Evolutionary conservation across 176 grass and related monocot species (phyloP).

Genomic region (Rhynchospora tenuis): DNA sequence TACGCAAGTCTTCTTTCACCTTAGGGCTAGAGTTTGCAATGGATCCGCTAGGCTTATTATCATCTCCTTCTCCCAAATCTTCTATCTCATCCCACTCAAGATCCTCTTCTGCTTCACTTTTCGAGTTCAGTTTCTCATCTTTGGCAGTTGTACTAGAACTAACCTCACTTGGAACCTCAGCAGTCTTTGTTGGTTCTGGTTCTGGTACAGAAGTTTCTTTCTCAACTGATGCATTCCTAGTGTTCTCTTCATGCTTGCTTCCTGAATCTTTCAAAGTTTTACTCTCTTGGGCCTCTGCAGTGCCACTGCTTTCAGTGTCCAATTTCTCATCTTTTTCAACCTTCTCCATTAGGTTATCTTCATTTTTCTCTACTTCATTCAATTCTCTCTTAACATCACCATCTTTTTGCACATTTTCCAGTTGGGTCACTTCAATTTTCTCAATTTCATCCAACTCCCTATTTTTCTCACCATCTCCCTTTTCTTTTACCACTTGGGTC

Average conservation of each 20-base stretch:
- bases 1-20: constrained; percentile 58
- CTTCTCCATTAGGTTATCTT: neutral
- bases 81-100: constrained; percentile 88
- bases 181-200: neutral
- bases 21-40: constrained; percentile 37
- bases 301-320: neutral
- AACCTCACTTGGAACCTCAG: constrained; percentile 5
- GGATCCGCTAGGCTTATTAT: constrained; percentile 31
- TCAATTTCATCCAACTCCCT: neutral
- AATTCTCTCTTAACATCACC: constrained; percentile 8
- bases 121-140: neutral
- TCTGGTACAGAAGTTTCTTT: neutral
- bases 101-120: constrained; percentile 20
- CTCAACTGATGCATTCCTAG: constrained; percentile 1
- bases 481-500: constrained; percentile 21
- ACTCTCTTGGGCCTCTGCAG: neutral
- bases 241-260: constrained; percentile 10
- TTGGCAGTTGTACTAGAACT: neutral
- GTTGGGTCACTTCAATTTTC: constrained; percentile 15
- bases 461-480: neutral
- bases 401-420: constrained; percentile 11
- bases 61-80: constrained; percentile 75
- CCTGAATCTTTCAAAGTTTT: neutral
- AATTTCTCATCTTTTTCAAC: neutral
- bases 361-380: constrained; percentile 1